Evolutionary conservation across 1,284 basidiomycete genomes (phyloP).

Genomic region (Caloboletus firmus): DNA sequence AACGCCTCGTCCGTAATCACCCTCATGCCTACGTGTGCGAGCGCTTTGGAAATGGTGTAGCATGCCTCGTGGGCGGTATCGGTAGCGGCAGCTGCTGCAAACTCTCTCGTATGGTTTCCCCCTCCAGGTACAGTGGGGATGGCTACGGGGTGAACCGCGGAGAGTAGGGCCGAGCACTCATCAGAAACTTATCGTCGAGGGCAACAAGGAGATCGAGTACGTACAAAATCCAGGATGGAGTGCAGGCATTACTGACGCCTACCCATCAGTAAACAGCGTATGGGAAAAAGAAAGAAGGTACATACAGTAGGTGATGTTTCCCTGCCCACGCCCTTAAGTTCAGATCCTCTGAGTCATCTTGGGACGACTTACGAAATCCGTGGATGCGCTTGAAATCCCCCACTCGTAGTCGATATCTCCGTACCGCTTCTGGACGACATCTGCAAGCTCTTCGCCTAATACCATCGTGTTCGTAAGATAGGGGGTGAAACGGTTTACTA

Average conservation of each 20-base stretch:
- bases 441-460: constrained; percentile 56
- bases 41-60: constrained; percentile 55
- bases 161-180: neutral
- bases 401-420: constrained; percentile 53
- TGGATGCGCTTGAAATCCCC: constrained; percentile 62
- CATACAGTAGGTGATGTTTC: constrained; percentile 60
- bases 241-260: constrained; percentile 42
- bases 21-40: constrained; percentile 58
- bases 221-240: constrained; percentile 51
- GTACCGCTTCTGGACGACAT: constrained; percentile 52
- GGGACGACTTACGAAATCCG: constrained; percentile 53
- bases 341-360: neutral
- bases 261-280: neutral
- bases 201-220: constrained; percentile 4
- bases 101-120: constrained; percentile 64
- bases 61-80: constrained; percentile 56
- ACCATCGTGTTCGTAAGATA: neutral
- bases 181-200: neutral
- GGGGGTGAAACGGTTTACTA: neutral
- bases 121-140: constrained; percentile 58
- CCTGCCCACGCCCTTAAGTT: constrained; percentile 38
- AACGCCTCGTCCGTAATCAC: constrained; percentile 53
- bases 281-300: neutral
- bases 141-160: constrained; percentile 32
- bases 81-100: constrained; percentile 54